Conservation (phyloP, 2,329 filamentous ascomycete species). For the Ustulina deusta region DNA sequence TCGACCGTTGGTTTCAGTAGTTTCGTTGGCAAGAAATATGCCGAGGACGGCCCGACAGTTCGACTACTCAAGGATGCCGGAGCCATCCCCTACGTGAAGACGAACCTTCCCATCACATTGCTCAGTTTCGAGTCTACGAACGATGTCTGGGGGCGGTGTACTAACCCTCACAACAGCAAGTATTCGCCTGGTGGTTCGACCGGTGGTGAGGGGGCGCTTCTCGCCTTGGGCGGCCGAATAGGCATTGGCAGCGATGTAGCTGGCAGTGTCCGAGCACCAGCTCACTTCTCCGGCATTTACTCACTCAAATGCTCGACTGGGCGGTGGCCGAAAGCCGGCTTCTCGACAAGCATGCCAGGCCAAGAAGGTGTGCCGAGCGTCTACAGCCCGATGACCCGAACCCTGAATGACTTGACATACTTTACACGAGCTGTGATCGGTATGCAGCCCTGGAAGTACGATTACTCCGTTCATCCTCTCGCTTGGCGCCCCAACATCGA, state of each 20-base stretch:
- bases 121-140: conserved; percentile 86
- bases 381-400: conserved; percentile 92
- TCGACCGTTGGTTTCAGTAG: conserved; percentile 83
- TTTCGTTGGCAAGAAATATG: conserved; percentile 74
- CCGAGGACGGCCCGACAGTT: conserved; percentile 77
- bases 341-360: conserved; percentile 89
- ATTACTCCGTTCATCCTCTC: conserved; percentile 87
- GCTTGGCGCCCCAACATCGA: conserved; percentile 76
- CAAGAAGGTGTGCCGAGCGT: conserved; percentile 91
- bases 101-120: conserved; percentile 86
- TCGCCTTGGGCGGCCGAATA: conserved; percentile 86
- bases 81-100: conserved; percentile 93
- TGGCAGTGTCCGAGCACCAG: conserved; percentile 86
- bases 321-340: conserved; percentile 87
- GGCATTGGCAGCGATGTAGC: conserved; percentile 93
- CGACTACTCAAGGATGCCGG: conserved; percentile 86
- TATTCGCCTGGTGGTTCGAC: conserved; percentile 93
- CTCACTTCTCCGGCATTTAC: conserved; percentile 91
- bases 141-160: conserved; percentile 82
- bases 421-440: conserved; percentile 82
- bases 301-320: conserved; percentile 88
- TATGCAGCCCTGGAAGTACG: conserved; percentile 91
- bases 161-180: conserved; percentile 84
- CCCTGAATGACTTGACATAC: conserved; percentile 83
- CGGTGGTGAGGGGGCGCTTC: conserved; percentile 83